Percentiles rank a stretch among this genome's conserved stretches.
Conservation (phyloP, 306 rosid species). For the Trifolium repens region DNA sequence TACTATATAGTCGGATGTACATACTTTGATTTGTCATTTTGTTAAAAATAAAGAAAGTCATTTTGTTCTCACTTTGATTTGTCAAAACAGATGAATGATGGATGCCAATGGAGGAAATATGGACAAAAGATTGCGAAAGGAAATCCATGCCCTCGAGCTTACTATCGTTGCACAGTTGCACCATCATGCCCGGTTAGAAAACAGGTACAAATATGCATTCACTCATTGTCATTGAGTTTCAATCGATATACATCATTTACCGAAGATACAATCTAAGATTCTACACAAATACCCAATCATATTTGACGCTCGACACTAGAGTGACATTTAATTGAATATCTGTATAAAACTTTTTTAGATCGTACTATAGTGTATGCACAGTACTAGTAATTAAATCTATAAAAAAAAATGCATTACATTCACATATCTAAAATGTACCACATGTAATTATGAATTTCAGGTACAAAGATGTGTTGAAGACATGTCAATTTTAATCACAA, state of each 20-base stretch:
- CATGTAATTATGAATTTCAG: constrained; percentile 47
- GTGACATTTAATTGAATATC: background rate
- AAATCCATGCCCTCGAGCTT: constrained; percentile 97
- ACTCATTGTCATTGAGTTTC: background rate
- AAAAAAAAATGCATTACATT: too few species aligned
- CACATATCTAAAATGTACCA: background rate
- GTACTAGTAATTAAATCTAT: background rate
- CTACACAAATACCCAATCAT: background rate
- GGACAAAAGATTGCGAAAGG: constrained; percentile 97
- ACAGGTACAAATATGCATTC: constrained; percentile 56
- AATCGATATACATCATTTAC: background rate
- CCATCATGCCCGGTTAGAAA: constrained; percentile 87
- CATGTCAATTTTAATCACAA: constrained; percentile 79
- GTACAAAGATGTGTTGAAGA: constrained; percentile 90
- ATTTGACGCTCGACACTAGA: background rate
- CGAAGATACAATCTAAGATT: background rate
- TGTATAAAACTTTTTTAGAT: background rate
- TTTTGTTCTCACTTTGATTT: constrained; percentile 29
- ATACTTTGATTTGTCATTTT: background rate
- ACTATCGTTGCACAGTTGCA: constrained; percentile 92
- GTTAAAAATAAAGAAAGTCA: constrained; percentile 1
- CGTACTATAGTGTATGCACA: background rate
- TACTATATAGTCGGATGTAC: too few species aligned
- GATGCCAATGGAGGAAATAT: constrained; percentile 98
- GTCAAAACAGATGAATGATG: constrained; percentile 76